Conservation (phyloP, 1,284 basidiomycete genomes). For the Ceratobasidium sp. region DNA sequence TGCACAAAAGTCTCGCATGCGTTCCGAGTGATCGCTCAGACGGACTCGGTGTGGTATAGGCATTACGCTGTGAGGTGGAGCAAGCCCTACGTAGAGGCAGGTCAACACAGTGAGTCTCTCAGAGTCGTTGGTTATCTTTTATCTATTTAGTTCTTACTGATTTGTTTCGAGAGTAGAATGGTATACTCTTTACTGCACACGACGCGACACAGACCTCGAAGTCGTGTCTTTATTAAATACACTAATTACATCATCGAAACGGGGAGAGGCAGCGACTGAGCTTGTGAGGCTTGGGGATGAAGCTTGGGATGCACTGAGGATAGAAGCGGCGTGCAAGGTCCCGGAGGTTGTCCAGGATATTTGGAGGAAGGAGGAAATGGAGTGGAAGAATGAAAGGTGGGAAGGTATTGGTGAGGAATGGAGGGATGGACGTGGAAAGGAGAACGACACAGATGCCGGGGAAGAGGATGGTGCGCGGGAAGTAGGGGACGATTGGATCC, state of each 20-base stretch:
- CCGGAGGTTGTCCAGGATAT: conserved; percentile 1
- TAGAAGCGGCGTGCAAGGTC: conserved; percentile 19
- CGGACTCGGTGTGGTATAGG: conserved; percentile 22
- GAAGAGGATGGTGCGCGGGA: conserved; percentile 5
- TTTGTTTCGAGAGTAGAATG: conserved; percentile 2
- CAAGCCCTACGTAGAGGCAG: neutral
- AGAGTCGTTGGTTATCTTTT: no score
- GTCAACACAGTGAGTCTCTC: neutral
- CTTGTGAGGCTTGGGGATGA: neutral
- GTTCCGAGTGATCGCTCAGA: conserved; percentile 1
- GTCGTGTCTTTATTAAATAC: neutral
- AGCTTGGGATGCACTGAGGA: conserved; percentile 1
- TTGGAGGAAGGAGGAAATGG: conserved; percentile 7
- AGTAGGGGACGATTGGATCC: conserved; percentile 32
- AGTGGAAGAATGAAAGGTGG: conserved; percentile 12
- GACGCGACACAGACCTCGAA: neutral
- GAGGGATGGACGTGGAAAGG: neutral
- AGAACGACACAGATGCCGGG: neutral
- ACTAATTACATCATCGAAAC: conserved; percentile 26
- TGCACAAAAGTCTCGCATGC: conserved; percentile 12
- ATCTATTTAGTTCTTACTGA: neutral
- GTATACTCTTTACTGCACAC: conserved; percentile 7
- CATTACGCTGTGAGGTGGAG: conserved; percentile 28
- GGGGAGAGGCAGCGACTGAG: neutral
- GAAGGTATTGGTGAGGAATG: conserved; percentile 26